Evolutionary conservation across 805 yeast species (phyloP).

Genomic region (Pichia pseudocactophila): DNA sequence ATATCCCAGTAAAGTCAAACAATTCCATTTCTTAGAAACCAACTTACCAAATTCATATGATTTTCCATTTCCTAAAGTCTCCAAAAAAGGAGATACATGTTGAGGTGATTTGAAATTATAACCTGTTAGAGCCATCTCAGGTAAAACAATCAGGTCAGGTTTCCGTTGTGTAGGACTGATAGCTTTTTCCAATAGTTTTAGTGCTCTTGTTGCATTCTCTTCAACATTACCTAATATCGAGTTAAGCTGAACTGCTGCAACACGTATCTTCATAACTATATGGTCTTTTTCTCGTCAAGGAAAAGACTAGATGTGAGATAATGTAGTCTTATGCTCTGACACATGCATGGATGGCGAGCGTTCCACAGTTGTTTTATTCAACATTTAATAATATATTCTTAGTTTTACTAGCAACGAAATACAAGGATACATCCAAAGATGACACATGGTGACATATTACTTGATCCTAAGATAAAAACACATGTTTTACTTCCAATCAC

Average conservation of each 20-base stretch:
- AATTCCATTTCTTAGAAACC: slow-evolving; percentile 39
- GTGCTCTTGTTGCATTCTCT: slow-evolving; percentile 42
- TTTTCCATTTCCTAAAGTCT: slow-evolving; percentile 30
- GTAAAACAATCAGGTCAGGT: slow-evolving; percentile 66
- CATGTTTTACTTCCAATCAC: slow-evolving; percentile 93
- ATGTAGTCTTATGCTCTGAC: too few species aligned
- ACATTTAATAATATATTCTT: too few species aligned
- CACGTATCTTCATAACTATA: slow-evolving; percentile 37
- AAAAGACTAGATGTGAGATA: too few species aligned
- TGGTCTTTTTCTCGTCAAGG: too few species aligned
- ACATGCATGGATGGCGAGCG: too few species aligned
- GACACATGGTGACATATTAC: slow-evolving; percentile 40
- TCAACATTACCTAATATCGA: slow-evolving; percentile 54
- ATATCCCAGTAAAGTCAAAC: slow-evolving; percentile 73
- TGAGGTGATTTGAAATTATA: slow-evolving; percentile 49
- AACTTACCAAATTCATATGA: slow-evolving; percentile 48
- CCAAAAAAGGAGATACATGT: slow-evolving; percentile 52
- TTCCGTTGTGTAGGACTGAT: slow-evolving; percentile 13
- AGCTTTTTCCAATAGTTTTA: slow-evolving; percentile 29
- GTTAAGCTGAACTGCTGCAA: slow-evolving; percentile 63
- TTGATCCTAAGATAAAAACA: slow-evolving; percentile 75
- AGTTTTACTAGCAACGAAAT: too few species aligned
- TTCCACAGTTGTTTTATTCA: too few species aligned
- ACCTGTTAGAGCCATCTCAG: slow-evolving; percentile 81
- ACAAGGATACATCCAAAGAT: too few species aligned